Conservation (phyloP, 202 grass and related monocot species). For the Carex arenaria region DNA sequence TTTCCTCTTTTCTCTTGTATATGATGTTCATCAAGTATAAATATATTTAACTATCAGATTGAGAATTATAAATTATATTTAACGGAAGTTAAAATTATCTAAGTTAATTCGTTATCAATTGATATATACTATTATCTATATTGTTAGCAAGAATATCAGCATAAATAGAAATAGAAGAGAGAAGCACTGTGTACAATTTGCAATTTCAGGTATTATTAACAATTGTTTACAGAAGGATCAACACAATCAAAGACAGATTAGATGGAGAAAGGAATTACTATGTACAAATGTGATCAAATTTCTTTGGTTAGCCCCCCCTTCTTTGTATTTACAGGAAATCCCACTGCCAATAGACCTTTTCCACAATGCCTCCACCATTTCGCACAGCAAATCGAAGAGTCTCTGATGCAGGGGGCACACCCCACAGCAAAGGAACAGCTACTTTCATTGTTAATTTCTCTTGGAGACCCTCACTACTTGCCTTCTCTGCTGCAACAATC, state of each 20-base stretch:
- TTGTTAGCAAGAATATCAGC: not conserved
- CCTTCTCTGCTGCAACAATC: conserved; percentile 86
- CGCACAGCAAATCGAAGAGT: conserved; percentile 73
- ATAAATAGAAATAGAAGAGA: not conserved
- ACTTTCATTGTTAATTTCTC: conserved; percentile 95
- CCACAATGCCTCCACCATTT: conserved; percentile 88
- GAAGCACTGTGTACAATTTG: not conserved
- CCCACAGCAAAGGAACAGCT: conserved; percentile 85
- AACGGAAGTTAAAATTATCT: not conserved
- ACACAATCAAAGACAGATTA: conserved; percentile 13
- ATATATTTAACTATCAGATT: not conserved
- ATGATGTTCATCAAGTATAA: not conserved
- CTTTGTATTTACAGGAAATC: conserved; percentile 56
- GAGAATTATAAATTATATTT: not conserved
- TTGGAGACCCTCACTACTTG: conserved; percentile 64
- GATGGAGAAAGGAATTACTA: conserved; percentile 18
- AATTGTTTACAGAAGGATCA: conserved; percentile 1
- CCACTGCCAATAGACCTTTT: conserved; percentile 99
- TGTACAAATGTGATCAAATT: conserved; percentile 45
- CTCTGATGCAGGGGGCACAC: conserved; percentile 89
- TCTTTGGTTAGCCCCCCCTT: conserved; percentile 27
- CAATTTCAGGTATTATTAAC: conserved; percentile 1
- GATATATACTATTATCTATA: not conserved
- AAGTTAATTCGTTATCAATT: not conserved
- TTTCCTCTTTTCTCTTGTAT: not conserved